phyloP scores from a whole-genome alignment of 179 eudicot species.

The Spinacia oleracea region DNA sequence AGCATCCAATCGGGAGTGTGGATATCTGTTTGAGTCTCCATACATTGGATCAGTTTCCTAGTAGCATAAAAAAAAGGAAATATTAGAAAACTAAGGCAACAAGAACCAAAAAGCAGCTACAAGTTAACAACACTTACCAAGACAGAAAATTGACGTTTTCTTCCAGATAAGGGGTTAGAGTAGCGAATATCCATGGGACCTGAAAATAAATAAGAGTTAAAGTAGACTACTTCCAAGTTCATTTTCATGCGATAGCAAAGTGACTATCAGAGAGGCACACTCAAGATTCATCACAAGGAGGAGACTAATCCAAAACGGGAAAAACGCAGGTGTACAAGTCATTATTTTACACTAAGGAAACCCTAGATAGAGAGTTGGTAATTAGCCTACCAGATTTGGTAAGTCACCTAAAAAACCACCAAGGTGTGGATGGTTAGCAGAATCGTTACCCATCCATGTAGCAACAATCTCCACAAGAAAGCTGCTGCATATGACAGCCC shows the following conservation, averaged over 20 bases:
- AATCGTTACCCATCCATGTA: too few relatives aligned
- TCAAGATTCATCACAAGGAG: background rate
- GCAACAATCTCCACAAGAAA: too few relatives aligned
- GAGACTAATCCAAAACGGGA: background rate
- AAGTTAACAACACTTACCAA: constrained; percentile 30
- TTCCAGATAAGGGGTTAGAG: constrained; percentile 28
- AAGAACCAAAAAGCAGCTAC: background rate
- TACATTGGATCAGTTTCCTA: constrained; percentile 40
- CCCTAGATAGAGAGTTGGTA: background rate
- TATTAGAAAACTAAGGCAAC: background rate
- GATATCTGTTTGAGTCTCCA: constrained; percentile 38
- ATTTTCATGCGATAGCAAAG: background rate
- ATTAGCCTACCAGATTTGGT: too few relatives aligned
- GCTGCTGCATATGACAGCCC: too few relatives aligned
- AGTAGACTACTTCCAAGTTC: background rate
- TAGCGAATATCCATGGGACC: constrained; percentile 26
- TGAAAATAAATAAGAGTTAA: constrained; percentile 9
- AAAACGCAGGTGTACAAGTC: background rate
- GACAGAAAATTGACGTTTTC: constrained; percentile 39
- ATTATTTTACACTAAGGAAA: background rate
- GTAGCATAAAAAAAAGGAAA: constrained; percentile 16
- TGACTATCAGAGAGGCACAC: background rate
- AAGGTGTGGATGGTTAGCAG: too few relatives aligned
- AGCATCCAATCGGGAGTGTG: constrained; percentile 35
- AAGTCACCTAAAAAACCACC: too few relatives aligned